Percentiles rank a stretch among this genome's conserved stretches.
Conservation (phyloP, 2,329 filamentous ascomycete species). For the Ophiostoma novo-ulmi region DNA sequence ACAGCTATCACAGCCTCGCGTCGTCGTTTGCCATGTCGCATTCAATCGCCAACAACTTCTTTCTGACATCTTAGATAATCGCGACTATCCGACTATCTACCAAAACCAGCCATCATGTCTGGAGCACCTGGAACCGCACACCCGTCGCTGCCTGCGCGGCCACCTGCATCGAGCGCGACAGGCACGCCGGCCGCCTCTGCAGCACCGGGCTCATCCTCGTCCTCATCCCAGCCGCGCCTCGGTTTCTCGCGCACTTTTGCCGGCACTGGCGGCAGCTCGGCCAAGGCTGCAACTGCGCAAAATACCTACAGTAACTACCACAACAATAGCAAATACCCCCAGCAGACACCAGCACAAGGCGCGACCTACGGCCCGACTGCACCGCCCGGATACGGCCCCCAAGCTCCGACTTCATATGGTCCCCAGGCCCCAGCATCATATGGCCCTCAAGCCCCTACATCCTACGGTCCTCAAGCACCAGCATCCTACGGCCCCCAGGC, state of each 20-base stretch:
- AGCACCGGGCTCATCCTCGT: slow-evolving; percentile 26
- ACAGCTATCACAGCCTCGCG: slow-evolving; percentile 9
- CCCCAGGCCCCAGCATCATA: not conserved
- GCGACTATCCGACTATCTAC: not conserved
- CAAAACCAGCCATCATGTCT: slow-evolving; percentile 28
- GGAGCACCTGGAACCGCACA: slow-evolving; percentile 30
- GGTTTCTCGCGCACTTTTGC: slow-evolving; percentile 32
- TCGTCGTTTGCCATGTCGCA: not conserved
- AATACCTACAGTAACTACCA: slow-evolving; percentile 23
- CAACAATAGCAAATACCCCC: slow-evolving; percentile 24
- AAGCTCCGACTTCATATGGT: slow-evolving; percentile 7
- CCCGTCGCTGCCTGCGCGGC: slow-evolving; percentile 29
- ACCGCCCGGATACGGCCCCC: slow-evolving; percentile 31
- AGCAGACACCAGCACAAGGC: slow-evolving; percentile 29
- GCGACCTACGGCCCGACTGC: slow-evolving; percentile 18
- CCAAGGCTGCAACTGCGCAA: not conserved
- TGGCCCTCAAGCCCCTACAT: slow-evolving; percentile 1
- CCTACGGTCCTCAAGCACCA: slow-evolving; percentile 10
- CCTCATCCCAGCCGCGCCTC: slow-evolving; percentile 31
- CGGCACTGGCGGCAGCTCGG: slow-evolving; percentile 17
- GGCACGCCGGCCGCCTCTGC: slow-evolving; percentile 9
- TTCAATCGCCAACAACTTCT: not conserved
- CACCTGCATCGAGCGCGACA: slow-evolving; percentile 20
- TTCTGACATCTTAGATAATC: too few species aligned
- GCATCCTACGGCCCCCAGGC: not conserved